phyloP scores from a whole-genome alignment of 225 moss, liverwort and hornwort species.

The Sphagnum tenellum region DNA sequence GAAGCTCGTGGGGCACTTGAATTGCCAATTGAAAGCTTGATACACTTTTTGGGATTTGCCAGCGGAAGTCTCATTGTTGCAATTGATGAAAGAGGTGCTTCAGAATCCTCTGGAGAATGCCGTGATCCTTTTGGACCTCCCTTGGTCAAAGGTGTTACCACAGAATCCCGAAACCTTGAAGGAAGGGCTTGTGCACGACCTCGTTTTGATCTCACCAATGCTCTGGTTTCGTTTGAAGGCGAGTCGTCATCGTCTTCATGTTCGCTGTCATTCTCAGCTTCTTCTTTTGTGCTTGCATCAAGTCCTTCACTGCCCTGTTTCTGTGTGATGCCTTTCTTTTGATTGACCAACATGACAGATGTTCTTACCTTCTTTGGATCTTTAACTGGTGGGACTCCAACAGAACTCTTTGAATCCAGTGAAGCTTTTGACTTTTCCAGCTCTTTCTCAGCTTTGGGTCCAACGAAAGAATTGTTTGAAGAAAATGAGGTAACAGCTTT shows the following conservation, averaged over 20 bases:
- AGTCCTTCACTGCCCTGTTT: slow-evolving; percentile 22
- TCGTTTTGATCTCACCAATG: slow-evolving; percentile 87
- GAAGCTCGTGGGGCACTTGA: background rate
- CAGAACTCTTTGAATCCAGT: too few relatives aligned
- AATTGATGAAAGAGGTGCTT: slow-evolving; percentile 30
- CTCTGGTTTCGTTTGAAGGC: slow-evolving; percentile 50
- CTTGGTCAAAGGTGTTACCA: slow-evolving; percentile 85
- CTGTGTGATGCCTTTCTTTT: slow-evolving; percentile 26
- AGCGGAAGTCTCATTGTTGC: slow-evolving; percentile 6
- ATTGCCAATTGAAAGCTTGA: slow-evolving; percentile 16
- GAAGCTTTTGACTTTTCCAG: too few relatives aligned
- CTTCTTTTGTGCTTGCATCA: slow-evolving; percentile 28
- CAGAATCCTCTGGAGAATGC: slow-evolving; percentile 35
- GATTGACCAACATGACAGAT: slow-evolving; percentile 26
- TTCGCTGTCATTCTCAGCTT: slow-evolving; percentile 32
- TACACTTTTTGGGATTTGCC: slow-evolving; percentile 32
- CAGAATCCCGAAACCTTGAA: slow-evolving; percentile 89
- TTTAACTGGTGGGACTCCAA: too few relatives aligned
- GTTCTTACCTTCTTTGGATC: slow-evolving; percentile 6
- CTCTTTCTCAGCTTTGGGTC: too few relatives aligned
- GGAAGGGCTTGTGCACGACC: slow-evolving; percentile 90
- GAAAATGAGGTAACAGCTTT: too few relatives aligned
- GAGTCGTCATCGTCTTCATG: slow-evolving; percentile 22
- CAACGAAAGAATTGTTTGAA: too few relatives aligned
- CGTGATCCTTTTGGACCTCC: slow-evolving; percentile 50